Percentiles rank a stretch among this genome's conserved stretches.
Conservation (phyloP, 2,329 filamentous ascomycete genomes). For the Penicillium sp. region DNA sequence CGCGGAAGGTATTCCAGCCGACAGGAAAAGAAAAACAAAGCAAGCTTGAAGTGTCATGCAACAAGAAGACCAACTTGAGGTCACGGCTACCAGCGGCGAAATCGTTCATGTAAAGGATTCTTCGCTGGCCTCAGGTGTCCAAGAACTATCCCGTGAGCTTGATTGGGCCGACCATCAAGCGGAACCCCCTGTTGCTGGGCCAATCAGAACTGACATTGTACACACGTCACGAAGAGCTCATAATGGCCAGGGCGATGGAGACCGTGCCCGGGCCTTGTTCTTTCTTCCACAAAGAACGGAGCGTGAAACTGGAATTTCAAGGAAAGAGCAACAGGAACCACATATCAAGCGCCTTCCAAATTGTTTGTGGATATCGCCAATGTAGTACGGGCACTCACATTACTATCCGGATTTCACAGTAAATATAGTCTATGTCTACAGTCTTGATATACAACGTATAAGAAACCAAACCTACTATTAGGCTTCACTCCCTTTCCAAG, state of each 20-base stretch:
- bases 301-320: neutral
- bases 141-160: conserved; percentile 1
- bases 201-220: neutral
- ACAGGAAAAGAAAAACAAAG: neutral
- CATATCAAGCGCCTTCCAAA: neutral
- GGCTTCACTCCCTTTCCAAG: too few species aligned
- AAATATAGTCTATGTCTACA: neutral
- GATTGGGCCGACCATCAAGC: neutral
- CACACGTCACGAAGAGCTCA: neutral
- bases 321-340: neutral
- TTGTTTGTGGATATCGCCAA: neutral
- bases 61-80: conserved; percentile 6
- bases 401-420: neutral
- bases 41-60: neutral
- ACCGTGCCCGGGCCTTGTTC: neutral
- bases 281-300: neutral
- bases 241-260: neutral
- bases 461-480: too few species aligned
- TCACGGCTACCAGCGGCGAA: conserved; percentile 17
- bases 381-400: neutral
- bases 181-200: neutral
- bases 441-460: neutral
- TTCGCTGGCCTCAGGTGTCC: conserved; percentile 10
- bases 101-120: neutral
- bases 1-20: neutral